Evolutionary conservation across 2,329 filamentous ascomycete genomes (phyloP).

Genomic region (Tolypocladium capitatum): DNA sequence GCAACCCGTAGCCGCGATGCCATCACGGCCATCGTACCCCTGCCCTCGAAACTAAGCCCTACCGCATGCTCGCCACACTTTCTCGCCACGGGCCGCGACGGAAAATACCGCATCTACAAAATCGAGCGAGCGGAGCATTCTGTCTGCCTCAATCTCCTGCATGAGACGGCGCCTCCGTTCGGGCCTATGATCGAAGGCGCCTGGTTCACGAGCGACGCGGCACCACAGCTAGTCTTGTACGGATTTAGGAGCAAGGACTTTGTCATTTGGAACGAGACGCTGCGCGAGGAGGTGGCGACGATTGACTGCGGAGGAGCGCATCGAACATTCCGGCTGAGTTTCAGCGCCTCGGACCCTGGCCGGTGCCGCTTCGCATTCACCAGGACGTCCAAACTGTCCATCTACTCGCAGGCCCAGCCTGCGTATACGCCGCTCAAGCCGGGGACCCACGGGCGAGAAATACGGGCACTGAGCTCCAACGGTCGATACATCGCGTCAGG

Average conservation of each 20-base stretch:
- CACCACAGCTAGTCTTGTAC: conserved; percentile 52
- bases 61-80: conserved; percentile 29
- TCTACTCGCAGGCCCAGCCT: conserved; percentile 29
- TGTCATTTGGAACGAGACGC: conserved; percentile 66
- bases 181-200: conserved; percentile 65
- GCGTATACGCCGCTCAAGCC: conserved; percentile 39
- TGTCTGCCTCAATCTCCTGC: conserved; percentile 35
- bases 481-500: conserved; percentile 45
- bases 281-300: conserved; percentile 53
- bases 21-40: conserved; percentile 51
- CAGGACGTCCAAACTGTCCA: conserved; percentile 42
- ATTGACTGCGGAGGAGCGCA: conserved; percentile 80
- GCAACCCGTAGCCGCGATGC: conserved; percentile 41
- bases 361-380: conserved; percentile 56
- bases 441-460: conserved; percentile 78
- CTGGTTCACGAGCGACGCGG: conserved; percentile 33
- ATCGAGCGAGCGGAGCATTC: conserved; percentile 14
- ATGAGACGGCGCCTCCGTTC: conserved; percentile 57
- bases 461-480: conserved; percentile 39
- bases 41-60: conserved; percentile 17
- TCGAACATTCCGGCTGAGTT: conserved; percentile 51
- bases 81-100: conserved; percentile 64
- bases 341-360: conserved; percentile 16
- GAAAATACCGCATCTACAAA: conserved; percentile 55
- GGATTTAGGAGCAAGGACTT: conserved; percentile 75